Conservation (phyloP, 768 basidiomycete species). For the Asterophora parasitica region DNA sequence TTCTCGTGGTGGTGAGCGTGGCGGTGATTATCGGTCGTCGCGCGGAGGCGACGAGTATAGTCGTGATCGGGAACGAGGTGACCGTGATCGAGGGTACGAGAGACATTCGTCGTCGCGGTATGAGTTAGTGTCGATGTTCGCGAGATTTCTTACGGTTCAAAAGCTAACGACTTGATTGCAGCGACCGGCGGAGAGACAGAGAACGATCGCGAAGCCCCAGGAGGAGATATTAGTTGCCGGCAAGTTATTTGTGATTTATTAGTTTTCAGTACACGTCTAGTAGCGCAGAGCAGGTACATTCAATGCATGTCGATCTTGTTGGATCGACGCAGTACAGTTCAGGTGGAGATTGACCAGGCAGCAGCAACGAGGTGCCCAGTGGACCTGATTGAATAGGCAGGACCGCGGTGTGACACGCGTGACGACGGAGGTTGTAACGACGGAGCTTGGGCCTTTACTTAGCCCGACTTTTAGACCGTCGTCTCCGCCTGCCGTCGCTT, state of each 20-base stretch:
- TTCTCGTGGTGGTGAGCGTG: slow-evolving; percentile 32
- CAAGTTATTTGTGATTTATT: neutral
- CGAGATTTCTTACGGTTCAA: slow-evolving; percentile 20
- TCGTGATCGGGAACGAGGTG: slow-evolving; percentile 61
- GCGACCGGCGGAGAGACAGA: slow-evolving; percentile 67
- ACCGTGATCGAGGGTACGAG: slow-evolving; percentile 66
- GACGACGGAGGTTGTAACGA: slow-evolving; percentile 17
- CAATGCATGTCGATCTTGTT: neutral
- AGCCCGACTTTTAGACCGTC: slow-evolving; percentile 11
- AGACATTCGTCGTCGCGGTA: slow-evolving; percentile 66
- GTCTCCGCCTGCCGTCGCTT: no score
- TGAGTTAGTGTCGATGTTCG: slow-evolving; percentile 48
- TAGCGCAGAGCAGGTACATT: neutral
- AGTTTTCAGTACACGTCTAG: neutral
- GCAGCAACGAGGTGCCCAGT: slow-evolving; percentile 14
- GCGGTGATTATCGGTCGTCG: slow-evolving; percentile 50
- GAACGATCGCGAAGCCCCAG: slow-evolving; percentile 73
- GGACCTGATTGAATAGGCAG: slow-evolving; percentile 10
- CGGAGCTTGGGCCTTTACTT: slow-evolving; percentile 14
- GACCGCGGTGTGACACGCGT: slow-evolving; percentile 20
- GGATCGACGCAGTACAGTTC: neutral
- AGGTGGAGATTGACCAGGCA: neutral
- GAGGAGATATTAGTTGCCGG: slow-evolving; percentile 45
- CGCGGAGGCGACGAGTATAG: slow-evolving; percentile 53
- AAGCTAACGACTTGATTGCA: slow-evolving; percentile 30